These are phyloP conservation scores for Ceratobasidium sp. DNA, from an alignment of 1,284 basidiomycete species.

Conservation along the genomic window DNA sequence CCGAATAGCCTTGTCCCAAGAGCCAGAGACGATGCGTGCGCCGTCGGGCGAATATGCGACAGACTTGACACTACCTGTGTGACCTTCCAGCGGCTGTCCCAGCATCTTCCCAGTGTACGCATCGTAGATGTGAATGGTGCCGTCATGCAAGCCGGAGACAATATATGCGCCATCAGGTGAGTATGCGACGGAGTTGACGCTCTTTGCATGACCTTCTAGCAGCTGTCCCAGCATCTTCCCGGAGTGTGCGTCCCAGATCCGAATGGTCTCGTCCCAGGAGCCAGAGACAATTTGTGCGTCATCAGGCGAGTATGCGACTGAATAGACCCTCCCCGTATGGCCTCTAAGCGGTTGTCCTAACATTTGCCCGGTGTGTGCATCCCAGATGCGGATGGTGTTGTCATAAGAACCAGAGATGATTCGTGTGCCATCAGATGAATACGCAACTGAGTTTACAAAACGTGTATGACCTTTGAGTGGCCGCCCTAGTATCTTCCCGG, in stretches of 20 bases:
- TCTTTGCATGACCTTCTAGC: not conserved
- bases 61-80: not conserved
- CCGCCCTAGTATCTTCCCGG: not conserved
- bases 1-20: not conserved
- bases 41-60: not conserved
- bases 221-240: not conserved
- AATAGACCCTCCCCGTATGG: not conserved
- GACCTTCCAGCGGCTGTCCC: not conserved
- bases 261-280: not conserved
- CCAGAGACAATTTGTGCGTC: not conserved
- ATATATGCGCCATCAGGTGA: not conserved
- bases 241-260: not conserved
- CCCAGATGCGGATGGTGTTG: not conserved
- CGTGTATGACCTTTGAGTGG: not conserved
- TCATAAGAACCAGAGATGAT: conserved; percentile 3
- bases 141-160: not conserved
- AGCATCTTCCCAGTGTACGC: not conserved
- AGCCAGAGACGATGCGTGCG: too few species aligned
- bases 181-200: not conserved
- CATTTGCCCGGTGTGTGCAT: not conserved
- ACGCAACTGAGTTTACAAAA: not conserved
- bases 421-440: not conserved
- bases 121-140: not conserved
- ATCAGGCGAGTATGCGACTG: not conserved
- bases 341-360: not conserved